A percentile compares a stretch with the other conserved stretches of the same genome.
phyloP scores from a whole-genome alignment of 306 rosid genomes.

The Lathyrus sativus region DNA sequence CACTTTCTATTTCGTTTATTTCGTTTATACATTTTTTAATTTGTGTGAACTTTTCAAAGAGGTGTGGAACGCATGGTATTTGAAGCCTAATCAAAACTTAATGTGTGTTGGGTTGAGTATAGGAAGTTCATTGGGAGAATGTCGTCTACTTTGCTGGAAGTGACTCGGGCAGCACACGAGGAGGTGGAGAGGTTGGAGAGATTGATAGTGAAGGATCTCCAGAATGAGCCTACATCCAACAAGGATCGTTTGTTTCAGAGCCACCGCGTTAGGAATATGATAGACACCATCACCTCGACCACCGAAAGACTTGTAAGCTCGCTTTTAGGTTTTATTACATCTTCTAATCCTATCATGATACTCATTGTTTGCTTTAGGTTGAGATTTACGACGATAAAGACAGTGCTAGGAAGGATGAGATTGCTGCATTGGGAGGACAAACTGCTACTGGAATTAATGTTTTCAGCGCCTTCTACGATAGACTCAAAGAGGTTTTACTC shows the following conservation, averaged over 20 bases:
- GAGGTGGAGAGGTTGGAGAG: conserved; percentile 94
- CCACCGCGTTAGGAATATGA: conserved; percentile 85
- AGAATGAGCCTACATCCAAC: conserved; percentile 62
- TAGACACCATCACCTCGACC: conserved; percentile 67
- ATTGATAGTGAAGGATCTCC: conserved; percentile 83
- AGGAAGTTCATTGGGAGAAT: conserved; percentile 41
- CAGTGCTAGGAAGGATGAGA: conserved; percentile 90
- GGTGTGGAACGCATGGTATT: not conserved
- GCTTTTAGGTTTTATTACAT: not conserved
- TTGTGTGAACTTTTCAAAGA: not conserved
- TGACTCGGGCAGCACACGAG: conserved; percentile 88
- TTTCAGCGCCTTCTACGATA: conserved; percentile 91
- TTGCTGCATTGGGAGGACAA: conserved; percentile 97
- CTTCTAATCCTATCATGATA: not conserved
- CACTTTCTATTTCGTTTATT: not conserved
- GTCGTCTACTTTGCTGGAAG: conserved; percentile 96
- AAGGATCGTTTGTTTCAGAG: conserved; percentile 87
- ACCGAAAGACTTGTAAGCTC: conserved; percentile 65
- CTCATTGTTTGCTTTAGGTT: conserved; percentile 46
- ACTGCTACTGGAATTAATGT: conserved; percentile 85
- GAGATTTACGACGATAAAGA: conserved; percentile 84
- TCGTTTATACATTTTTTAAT: not conserved
- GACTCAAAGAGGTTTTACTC: conserved; percentile 79
- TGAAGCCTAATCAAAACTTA: not conserved
- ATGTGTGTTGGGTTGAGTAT: not conserved